phyloP scores from a whole-genome alignment of 2,329 filamentous ascomycete species.

The Botrytis sinoallii region DNA sequence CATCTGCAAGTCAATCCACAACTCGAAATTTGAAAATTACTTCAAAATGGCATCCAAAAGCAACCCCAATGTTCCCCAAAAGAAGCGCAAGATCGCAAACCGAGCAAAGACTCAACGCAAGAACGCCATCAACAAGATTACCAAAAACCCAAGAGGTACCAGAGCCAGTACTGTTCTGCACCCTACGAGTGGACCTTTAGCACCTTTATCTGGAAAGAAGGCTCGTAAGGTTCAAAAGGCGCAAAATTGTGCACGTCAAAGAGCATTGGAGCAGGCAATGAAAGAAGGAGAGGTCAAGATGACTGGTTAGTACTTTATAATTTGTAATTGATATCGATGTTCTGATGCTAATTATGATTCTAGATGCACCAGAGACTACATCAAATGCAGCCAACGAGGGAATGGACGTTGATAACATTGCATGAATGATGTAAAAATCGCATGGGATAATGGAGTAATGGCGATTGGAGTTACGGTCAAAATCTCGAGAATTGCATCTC shows the following conservation, averaged over 20 bases:
- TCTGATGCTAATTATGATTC: neutral
- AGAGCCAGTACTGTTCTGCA: constrained; percentile 33
- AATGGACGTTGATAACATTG: constrained; percentile 18
- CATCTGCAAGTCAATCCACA: neutral
- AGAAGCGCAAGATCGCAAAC: constrained; percentile 34
- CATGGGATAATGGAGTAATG: constrained; percentile 11
- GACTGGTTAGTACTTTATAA: constrained; percentile 32
- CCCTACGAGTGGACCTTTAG: constrained; percentile 36
- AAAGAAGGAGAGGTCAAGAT: constrained; percentile 36
- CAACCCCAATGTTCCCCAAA: constrained; percentile 39
- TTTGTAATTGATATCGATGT: neutral
- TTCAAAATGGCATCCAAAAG: constrained; percentile 37
- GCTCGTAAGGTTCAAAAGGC: constrained; percentile 38
- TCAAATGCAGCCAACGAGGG: neutral
- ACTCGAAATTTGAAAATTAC: neutral
- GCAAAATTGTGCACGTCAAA: constrained; percentile 34
- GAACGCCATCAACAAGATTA: constrained; percentile 32
- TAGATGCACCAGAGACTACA: constrained; percentile 18
- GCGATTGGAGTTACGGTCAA: constrained; percentile 14
- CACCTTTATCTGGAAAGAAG: constrained; percentile 38
- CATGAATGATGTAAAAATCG: constrained; percentile 1
- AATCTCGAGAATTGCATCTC: neutral
- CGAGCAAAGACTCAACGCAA: constrained; percentile 36
- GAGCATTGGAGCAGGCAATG: constrained; percentile 37
- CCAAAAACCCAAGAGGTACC: constrained; percentile 37